Evolutionary conservation across 768 basidiomycete species (phyloP).

Genomic region (Kwoniella dejecticola): DNA sequence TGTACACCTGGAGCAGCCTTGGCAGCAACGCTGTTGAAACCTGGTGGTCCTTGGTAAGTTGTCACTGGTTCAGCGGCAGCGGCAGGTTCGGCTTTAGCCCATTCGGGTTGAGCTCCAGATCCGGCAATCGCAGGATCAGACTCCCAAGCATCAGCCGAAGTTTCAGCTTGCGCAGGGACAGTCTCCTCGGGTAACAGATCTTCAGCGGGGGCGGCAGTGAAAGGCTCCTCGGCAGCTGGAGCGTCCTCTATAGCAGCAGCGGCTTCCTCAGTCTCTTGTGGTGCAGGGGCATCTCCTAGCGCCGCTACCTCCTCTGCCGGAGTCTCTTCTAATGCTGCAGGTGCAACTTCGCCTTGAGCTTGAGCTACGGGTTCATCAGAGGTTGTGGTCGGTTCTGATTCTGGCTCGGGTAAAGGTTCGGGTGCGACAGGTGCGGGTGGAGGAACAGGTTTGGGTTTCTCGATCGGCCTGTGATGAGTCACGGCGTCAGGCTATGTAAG

Average conservation of each 20-base stretch:
- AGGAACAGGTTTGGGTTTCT: constrained; percentile 53
- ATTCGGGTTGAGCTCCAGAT: constrained; percentile 41
- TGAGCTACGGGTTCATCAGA: constrained; percentile 39
- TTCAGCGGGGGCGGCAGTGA: constrained; percentile 17
- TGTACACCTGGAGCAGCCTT: constrained; percentile 32
- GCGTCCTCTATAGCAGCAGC: constrained; percentile 26
- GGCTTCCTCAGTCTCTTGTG: constrained; percentile 35
- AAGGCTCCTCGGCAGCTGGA: constrained; percentile 22
- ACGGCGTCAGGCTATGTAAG: no score
- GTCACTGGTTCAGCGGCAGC: constrained; percentile 47
- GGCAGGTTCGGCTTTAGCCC: constrained; percentile 37
- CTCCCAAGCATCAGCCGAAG: constrained; percentile 28
- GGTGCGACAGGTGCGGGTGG: constrained; percentile 26
- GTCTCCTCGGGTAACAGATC: constrained; percentile 24
- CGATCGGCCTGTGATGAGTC: constrained; percentile 50
- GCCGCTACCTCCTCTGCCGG: constrained; percentile 31
- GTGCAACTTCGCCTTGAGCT: constrained; percentile 28
- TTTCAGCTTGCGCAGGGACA: constrained; percentile 17
- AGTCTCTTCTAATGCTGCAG: constrained; percentile 20
- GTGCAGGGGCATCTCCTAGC: constrained; percentile 38
- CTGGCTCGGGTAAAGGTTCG: constrained; percentile 22
- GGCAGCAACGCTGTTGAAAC: constrained; percentile 49
- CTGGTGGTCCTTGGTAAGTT: constrained; percentile 55
- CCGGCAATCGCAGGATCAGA: constrained; percentile 48
- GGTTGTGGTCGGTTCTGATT: constrained; percentile 32